Base-by-base conservation (phyloP, 331 rosid genomes). In the Saraca asoca region DNA sequence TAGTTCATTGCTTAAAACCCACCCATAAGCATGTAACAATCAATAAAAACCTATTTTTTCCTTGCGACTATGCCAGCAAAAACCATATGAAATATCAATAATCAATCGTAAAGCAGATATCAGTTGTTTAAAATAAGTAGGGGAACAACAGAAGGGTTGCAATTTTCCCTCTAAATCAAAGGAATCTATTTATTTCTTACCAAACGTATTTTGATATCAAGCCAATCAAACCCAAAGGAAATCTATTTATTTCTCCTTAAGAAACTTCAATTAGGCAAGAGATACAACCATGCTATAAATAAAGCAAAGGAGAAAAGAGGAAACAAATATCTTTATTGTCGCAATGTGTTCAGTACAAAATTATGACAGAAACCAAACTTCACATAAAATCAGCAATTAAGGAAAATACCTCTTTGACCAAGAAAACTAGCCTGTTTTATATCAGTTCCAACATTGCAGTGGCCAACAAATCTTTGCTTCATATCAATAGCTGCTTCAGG, bases 401-500 rank as follows among this genome's bases (percentile, higher is more conserved):
- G 19, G 55, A 60, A 13, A 52, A 65, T 79, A 94, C 99, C 99
- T 88, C 81, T 86, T 78, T 83, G 96, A 67, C 99, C 99, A 62
- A 94, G 97, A 85, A 94, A 94, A 80, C 66, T 94, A 67, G 99
- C 97, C 70, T 94, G 99, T 64, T 94, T 94, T 72, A 94, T 94
- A 77, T 94, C 99, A 61, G 99, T 94, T 72, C 99, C 99, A 68
- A 86, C 78, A 72, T 94, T 94, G 75, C 97, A 90, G 62, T 94
- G 99, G 57, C 99, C 99, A 71, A 83, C 77, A 75, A 76, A 94
- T 86, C 99, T 94, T 68, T 72, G 94, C 76, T 88, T 86, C 99
- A 94, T 86, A 79, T 94, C 99, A 83, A 94, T 75, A 53, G 65
- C 95, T 35, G 87, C 79, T 73, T 83, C 92, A 5, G 99, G 89